Conservation (phyloP, 495 filamentous ascomycete genomes). For the Pseudomonodictys pantanalensis region DNA sequence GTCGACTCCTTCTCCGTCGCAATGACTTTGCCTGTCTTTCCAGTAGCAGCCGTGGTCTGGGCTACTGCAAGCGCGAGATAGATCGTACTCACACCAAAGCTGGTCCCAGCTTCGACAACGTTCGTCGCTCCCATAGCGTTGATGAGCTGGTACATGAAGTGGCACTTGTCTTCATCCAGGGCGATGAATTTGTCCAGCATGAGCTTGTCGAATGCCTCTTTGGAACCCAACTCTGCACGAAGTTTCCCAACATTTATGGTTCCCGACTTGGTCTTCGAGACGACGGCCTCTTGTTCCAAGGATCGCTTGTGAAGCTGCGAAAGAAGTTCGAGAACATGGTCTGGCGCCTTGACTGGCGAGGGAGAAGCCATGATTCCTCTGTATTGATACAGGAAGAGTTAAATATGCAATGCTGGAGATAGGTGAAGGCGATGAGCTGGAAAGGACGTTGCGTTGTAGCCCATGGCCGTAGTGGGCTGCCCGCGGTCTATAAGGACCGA, state of each 20-base stretch:
- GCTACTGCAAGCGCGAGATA: slow-evolving; percentile 56
- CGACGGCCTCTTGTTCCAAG: slow-evolving; percentile 36
- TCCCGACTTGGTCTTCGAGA: slow-evolving; percentile 18
- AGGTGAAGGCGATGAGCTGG: no score
- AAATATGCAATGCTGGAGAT: background rate
- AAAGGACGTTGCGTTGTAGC: no score
- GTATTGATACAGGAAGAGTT: background rate
- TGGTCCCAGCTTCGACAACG: slow-evolving; percentile 57
- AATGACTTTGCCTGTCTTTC: slow-evolving; percentile 45
- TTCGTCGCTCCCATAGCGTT: slow-evolving; percentile 46
- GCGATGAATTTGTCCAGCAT: slow-evolving; percentile 55
- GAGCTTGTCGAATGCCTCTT: slow-evolving; percentile 30
- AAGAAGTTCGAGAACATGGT: slow-evolving; percentile 33
- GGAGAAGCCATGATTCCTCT: background rate
- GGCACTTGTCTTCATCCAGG: slow-evolving; percentile 52
- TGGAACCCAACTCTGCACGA: no score
- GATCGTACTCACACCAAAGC: slow-evolving; percentile 59
- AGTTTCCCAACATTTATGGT: no score
- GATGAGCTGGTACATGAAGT: slow-evolving; percentile 50
- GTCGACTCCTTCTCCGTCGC: slow-evolving; percentile 54
- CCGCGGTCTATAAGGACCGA: no score
- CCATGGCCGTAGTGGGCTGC: no score
- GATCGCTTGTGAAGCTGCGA: slow-evolving; percentile 37
- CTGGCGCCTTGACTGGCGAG: slow-evolving; percentile 18
- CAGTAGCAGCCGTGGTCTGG: slow-evolving; percentile 37